Conservation (phyloP, 805 yeast species). For the Candida ortonii region DNA sequence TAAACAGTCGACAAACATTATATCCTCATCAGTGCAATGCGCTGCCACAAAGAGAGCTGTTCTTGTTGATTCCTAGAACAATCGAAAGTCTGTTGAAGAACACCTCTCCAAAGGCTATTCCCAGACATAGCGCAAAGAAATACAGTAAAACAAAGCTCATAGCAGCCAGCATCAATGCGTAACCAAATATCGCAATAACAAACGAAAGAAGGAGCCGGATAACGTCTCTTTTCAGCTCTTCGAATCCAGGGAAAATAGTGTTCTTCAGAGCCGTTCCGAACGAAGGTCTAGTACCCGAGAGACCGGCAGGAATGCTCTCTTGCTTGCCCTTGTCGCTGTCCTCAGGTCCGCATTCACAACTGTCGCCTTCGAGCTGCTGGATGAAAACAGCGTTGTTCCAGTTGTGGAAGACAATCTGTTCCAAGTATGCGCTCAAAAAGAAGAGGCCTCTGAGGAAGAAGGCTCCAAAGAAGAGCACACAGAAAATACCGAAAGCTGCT, state of each 20-base stretch:
- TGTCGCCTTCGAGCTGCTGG: constrained; percentile 30
- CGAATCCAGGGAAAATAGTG: constrained; percentile 34
- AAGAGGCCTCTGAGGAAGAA: constrained; percentile 58
- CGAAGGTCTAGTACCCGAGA: too few species aligned
- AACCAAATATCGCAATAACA: constrained; percentile 62
- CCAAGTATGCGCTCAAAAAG: constrained; percentile 60
- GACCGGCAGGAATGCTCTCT: too few species aligned
- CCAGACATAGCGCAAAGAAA: constrained; percentile 70
- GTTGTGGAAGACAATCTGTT: constrained; percentile 61
- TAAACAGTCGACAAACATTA: constrained; percentile 1
- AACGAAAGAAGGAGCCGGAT: constrained; percentile 56
- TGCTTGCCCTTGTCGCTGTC: too few species aligned
- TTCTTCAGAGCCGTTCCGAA: constrained; percentile 21
- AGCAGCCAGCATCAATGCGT: constrained; percentile 73
- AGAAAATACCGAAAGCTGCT: constrained; percentile 71
- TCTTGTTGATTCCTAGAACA: constrained; percentile 36
- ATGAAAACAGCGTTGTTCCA: constrained; percentile 28
- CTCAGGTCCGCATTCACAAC: constrained; percentile 36
- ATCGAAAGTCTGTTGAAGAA: constrained; percentile 59
- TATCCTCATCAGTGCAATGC: background rate
- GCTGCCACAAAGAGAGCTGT: constrained; percentile 30
- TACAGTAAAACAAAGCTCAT: constrained; percentile 68
- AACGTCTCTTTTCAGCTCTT: constrained; percentile 46
- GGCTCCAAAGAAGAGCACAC: constrained; percentile 55
- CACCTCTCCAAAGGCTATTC: constrained; percentile 68